Evolutionary conservation across 2,329 filamentous ascomycete species (phyloP).

Genomic region (Colletotrichum noveboracense): DNA sequence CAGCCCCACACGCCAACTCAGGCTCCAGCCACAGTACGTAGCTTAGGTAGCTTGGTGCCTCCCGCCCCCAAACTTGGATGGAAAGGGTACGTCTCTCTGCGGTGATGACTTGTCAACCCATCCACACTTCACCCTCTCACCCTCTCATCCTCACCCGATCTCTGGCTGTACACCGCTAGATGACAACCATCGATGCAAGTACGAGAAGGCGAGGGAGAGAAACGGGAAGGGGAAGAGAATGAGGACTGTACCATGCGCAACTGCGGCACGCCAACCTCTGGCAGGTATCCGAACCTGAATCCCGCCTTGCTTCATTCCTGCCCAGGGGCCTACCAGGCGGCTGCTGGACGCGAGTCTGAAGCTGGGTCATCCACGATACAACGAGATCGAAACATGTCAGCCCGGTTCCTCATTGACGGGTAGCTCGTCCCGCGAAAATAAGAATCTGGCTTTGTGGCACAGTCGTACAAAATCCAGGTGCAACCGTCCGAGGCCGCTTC

Average conservation of each 20-base stretch:
- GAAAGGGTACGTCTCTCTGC: background rate
- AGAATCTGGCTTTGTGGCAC: conserved; percentile 7
- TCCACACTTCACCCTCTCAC: background rate
- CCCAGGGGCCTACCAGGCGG: background rate
- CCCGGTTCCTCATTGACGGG: background rate
- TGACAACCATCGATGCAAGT: background rate
- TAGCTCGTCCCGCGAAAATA: background rate
- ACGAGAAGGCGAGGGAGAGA: background rate
- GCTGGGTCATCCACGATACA: background rate
- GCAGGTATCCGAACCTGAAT: background rate
- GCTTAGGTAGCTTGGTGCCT: background rate
- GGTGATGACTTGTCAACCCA: conserved; percentile 19
- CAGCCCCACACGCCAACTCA: background rate
- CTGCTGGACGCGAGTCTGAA: background rate
- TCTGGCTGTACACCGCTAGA: conserved; percentile 11
- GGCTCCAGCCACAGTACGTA: conserved; percentile 6
- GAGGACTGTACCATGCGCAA: background rate
- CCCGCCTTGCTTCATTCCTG: background rate
- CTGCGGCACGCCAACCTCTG: background rate
- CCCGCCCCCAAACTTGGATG: background rate
- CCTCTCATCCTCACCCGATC: background rate
- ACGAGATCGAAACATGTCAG: background rate
- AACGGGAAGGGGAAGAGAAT: background rate
- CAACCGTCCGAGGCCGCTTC: conserved; percentile 19
- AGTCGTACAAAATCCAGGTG: conserved; percentile 10